phyloP scores from a whole-genome alignment of 495 filamentous ascomycete species.

The Penicillium maclennaniae region DNA sequence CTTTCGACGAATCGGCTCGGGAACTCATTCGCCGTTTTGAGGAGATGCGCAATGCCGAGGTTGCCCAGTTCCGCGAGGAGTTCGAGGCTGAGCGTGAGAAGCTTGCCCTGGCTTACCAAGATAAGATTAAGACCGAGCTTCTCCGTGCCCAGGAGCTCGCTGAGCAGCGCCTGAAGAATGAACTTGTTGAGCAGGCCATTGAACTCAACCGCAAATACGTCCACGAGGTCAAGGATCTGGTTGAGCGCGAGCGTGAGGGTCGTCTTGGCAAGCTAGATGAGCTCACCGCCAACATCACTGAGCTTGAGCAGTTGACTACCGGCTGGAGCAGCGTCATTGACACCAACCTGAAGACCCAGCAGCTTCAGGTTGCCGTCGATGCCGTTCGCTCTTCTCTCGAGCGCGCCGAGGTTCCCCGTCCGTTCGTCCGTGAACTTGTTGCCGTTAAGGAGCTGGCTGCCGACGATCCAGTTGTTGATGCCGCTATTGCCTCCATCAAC shows the following conservation, averaged over 20 bases:
- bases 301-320: constrained; percentile 79
- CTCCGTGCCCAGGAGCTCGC: constrained; percentile 68
- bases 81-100: constrained; percentile 85
- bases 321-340: constrained; percentile 87
- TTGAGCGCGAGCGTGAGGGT: constrained; percentile 84
- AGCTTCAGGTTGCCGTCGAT: constrained; percentile 91
- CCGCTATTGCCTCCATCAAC: constrained; percentile 91
- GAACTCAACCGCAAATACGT: constrained; percentile 80
- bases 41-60: constrained; percentile 66
- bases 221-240: constrained; percentile 68
- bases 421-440: constrained; percentile 86
- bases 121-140: constrained; percentile 72
- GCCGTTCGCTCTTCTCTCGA: constrained; percentile 80
- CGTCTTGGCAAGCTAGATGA: constrained; percentile 82
- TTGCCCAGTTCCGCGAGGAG: constrained; percentile 76
- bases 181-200: constrained; percentile 86
- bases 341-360: constrained; percentile 85
- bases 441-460: constrained; percentile 88
- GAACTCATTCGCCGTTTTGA: constrained; percentile 70
- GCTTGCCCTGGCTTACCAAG: constrained; percentile 67
- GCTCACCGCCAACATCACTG: constrained; percentile 67
- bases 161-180: constrained; percentile 76
- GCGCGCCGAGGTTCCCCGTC: constrained; percentile 66
- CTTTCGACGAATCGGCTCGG: constrained; percentile 78
- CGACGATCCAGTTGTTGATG: constrained; percentile 77